Percentiles rank a stretch among this genome's conserved stretches.
Evolutionary conservation across 2,329 filamentous ascomycete genomes (phyloP).

Genomic region (Bipolaris oryzae): DNA sequence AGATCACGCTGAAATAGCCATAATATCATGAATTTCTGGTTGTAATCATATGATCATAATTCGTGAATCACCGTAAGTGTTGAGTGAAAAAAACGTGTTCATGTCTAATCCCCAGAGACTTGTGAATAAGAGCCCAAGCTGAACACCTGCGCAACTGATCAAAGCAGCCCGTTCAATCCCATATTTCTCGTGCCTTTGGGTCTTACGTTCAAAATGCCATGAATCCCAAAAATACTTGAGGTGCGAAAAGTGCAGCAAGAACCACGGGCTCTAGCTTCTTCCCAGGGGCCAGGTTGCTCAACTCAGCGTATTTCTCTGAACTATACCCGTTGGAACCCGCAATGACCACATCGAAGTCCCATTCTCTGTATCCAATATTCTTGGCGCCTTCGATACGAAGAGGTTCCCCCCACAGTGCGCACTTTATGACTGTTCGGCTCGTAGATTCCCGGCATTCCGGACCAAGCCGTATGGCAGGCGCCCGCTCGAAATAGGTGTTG

Average conservation of each 20-base stretch:
- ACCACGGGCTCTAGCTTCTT: neutral
- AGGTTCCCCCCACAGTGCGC: constrained; percentile 9
- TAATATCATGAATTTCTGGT: no score
- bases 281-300: neutral
- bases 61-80: neutral
- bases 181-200: neutral
- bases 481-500: constrained; percentile 15
- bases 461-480: constrained; percentile 1
- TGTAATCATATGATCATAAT: no score
- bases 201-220: neutral
- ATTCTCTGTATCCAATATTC: constrained; percentile 7
- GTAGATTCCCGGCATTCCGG: neutral
- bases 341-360: constrained; percentile 10
- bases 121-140: neutral
- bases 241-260: neutral
- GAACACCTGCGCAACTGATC: neutral
- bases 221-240: neutral
- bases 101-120: neutral
- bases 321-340: constrained; percentile 13
- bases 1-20: no score
- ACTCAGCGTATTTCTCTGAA: neutral
- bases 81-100: no score
- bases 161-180: neutral
- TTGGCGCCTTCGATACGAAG: neutral
- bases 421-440: constrained; percentile 10